Evolutionary conservation across 2,329 filamentous ascomycete genomes (phyloP).

Genomic region (Sclerotinia glacialis): DNA sequence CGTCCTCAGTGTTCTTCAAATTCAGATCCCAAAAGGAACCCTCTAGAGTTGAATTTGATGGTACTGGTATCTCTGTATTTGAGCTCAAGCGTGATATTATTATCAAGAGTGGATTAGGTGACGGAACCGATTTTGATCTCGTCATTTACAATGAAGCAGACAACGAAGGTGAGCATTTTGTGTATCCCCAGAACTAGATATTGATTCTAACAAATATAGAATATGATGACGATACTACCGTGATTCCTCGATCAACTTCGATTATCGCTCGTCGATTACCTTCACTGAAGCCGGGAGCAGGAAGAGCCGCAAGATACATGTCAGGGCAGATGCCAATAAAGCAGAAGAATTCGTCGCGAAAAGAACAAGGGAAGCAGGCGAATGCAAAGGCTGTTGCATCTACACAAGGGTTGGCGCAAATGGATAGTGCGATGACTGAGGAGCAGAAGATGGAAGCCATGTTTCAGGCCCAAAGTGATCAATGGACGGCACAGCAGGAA

Average conservation of each 20-base stretch:
- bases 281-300: slow-evolving; percentile 79
- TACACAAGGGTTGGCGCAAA: slow-evolving; percentile 56
- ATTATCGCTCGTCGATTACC: slow-evolving; percentile 87
- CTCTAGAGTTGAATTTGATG: slow-evolving; percentile 91
- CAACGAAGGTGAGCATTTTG: slow-evolving; percentile 70
- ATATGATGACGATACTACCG: slow-evolving; percentile 97
- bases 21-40: slow-evolving; percentile 99
- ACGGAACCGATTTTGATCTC: slow-evolving; percentile 94
- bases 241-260: slow-evolving; percentile 91
- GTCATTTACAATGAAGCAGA: slow-evolving; percentile 91
- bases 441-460: slow-evolving; percentile 92
- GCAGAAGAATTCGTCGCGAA: slow-evolving; percentile 74
- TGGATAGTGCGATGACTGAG: slow-evolving; percentile 81
- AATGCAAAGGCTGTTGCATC: slow-evolving; percentile 54
- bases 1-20: slow-evolving; percentile 95
- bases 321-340: slow-evolving; percentile 91
- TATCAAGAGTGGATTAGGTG: slow-evolving; percentile 84
- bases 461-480: slow-evolving; percentile 82
- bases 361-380: slow-evolving; percentile 60
- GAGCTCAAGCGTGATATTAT: slow-evolving; percentile 99
- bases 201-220: slow-evolving; percentile 54
- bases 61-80: slow-evolving; percentile 96
- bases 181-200: background rate
- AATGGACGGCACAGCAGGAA: slow-evolving; percentile 91
- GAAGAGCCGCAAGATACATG: slow-evolving; percentile 89